These are phyloP conservation scores for Trichoderma cornu-damae DNA, from an alignment of 2,329 filamentous ascomycete species.

Conservation along the genomic window DNA sequence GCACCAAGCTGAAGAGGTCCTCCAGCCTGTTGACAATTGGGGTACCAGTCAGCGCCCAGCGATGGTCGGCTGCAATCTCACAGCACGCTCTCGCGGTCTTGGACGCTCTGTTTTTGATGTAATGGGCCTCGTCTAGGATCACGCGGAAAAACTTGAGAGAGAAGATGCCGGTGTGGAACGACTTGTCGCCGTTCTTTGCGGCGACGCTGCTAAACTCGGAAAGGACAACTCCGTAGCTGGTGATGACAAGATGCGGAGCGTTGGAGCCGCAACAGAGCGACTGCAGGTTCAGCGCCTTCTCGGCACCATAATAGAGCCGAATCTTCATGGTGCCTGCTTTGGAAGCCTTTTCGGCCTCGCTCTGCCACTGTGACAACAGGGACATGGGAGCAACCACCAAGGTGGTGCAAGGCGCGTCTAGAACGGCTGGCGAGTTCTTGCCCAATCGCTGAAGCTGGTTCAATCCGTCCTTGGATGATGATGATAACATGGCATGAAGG, in stretches of 20 bases:
- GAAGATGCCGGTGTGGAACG: conserved; percentile 70
- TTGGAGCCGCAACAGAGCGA: conserved; percentile 73
- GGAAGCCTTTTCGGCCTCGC: conserved; percentile 87
- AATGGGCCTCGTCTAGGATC: conserved; percentile 92
- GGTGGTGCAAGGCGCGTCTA: conserved; percentile 78
- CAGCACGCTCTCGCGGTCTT: conserved; percentile 96
- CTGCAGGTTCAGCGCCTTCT: conserved; percentile 75
- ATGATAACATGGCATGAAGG: conserved; percentile 33
- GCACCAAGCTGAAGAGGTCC: conserved; percentile 87
- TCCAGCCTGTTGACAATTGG: conserved; percentile 95
- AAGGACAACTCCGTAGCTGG: conserved; percentile 85
- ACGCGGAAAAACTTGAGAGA: conserved; percentile 91
- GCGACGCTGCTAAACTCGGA: conserved; percentile 76
- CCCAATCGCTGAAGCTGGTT: conserved; percentile 60
- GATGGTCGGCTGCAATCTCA: conserved; percentile 75
- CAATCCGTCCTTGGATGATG: conserved; percentile 38
- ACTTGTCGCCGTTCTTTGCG: conserved; percentile 59
- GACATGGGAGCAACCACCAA: conserved; percentile 97
- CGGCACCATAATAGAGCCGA: conserved; percentile 85
- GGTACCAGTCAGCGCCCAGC: conserved; percentile 92
- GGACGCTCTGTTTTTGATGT: conserved; percentile 83
- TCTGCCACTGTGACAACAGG: conserved; percentile 93
- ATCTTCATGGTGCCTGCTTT: conserved; percentile 75
- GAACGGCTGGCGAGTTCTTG: conserved; percentile 50
- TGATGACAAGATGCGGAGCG: conserved; percentile 88